Evolutionary conservation across 768 basidiomycete species (phyloP).

Genomic region (Glaciozyma antarctica): DNA sequence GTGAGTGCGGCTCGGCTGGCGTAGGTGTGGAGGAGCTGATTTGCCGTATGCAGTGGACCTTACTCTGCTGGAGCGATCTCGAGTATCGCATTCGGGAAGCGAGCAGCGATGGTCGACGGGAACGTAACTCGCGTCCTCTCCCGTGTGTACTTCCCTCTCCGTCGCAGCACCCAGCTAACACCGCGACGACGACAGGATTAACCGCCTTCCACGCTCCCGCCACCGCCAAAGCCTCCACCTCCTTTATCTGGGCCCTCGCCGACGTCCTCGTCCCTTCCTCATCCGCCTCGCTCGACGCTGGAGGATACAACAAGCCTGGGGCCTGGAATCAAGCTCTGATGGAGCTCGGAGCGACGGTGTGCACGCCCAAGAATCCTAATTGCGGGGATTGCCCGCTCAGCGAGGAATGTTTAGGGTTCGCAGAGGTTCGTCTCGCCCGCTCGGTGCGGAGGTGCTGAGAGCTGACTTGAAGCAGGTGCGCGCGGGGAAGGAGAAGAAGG

Average conservation of each 20-base stretch:
- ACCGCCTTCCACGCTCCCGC: conserved; percentile 72
- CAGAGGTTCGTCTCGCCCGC: conserved; percentile 35
- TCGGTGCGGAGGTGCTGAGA: neutral
- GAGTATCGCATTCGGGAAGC: conserved; percentile 79
- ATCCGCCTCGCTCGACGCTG: conserved; percentile 44
- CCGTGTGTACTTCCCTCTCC: neutral
- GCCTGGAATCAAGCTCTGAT: conserved; percentile 62
- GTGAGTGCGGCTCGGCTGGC: conserved; percentile 41
- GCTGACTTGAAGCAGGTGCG: neutral
- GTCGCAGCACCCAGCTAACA: neutral
- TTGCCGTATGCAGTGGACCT: conserved; percentile 19
- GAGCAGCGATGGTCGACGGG: conserved; percentile 66
- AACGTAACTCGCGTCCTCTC: conserved; percentile 27
- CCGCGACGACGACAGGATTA: conserved; percentile 66
- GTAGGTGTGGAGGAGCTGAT: neutral
- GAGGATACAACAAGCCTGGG: conserved; percentile 14
- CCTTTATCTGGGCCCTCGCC: conserved; percentile 75
- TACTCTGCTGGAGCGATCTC: conserved; percentile 42
- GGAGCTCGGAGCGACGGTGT: conserved; percentile 87
- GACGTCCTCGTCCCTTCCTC: conserved; percentile 53
- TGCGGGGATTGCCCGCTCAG: conserved; percentile 66
- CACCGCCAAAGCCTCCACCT: conserved; percentile 65
- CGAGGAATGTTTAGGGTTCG: conserved; percentile 59
- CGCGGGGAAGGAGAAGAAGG: neutral
- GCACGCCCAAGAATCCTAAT: conserved; percentile 62